A percentile compares a stretch with the other conserved stretches of the same genome.
Conservation (phyloP, 345 rosid genomes). For the Noccaea caerulescens region DNA sequence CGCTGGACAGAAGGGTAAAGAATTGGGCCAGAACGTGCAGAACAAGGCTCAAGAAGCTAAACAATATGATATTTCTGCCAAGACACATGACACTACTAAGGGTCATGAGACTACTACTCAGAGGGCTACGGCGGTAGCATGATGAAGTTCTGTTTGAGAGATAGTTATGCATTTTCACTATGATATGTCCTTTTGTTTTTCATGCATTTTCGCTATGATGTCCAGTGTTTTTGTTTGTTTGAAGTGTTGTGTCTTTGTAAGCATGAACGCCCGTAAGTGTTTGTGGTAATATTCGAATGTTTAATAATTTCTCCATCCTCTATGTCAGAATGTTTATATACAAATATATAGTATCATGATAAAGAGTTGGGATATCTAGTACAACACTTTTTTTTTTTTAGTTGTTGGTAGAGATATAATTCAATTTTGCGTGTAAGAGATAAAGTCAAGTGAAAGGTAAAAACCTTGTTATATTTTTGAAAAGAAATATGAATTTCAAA, state of each 20-base stretch:
- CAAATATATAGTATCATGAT: not conserved
- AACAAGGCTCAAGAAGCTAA: constrained; percentile 47
- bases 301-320: constrained; percentile 18
- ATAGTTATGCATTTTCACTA: constrained; percentile 1
- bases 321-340: constrained; percentile 6
- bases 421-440: no score
- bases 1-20: constrained; percentile 57
- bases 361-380: no score
- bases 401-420: no score
- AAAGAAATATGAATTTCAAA: no score
- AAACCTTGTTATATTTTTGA: no score
- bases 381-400: no score
- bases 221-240: constrained; percentile 7
- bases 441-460: no score
- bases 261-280: not conserved
- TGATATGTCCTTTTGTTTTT: not conserved
- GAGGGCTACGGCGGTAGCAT: constrained; percentile 5
- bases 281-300: constrained; percentile 7
- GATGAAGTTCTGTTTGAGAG: not conserved
- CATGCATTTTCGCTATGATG: not conserved
- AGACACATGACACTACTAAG: constrained; percentile 34
- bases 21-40: constrained; percentile 53
- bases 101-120: constrained; percentile 33
- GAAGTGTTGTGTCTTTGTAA: constrained; percentile 30
- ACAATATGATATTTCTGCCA: constrained; percentile 34